Evolutionary conservation across 2,329 filamentous ascomycete species (phyloP).

Genomic region (Daldinia sp.): DNA sequence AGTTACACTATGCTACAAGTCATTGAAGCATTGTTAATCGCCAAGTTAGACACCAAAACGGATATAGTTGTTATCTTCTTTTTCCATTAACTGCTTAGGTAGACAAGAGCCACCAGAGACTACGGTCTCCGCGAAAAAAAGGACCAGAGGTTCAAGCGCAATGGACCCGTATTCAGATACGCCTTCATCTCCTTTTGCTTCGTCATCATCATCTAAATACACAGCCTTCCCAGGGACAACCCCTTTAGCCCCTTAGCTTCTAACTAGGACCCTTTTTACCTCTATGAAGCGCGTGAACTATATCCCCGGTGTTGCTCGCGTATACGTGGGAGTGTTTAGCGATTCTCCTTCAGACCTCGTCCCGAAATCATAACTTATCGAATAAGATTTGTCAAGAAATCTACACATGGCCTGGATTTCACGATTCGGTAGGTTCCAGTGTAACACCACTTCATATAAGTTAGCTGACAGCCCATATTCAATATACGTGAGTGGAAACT

Average conservation of each 20-base stretch:
- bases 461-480: slow-evolving; percentile 42
- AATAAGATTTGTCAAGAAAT: slow-evolving; percentile 11
- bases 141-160: slow-evolving; percentile 4
- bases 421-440: slow-evolving; percentile 61
- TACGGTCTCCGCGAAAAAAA: neutral
- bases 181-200: slow-evolving; percentile 12
- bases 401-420: slow-evolving; percentile 15
- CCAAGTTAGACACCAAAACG: neutral
- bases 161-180: slow-evolving; percentile 3
- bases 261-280: slow-evolving; percentile 8
- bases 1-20: neutral
- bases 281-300: slow-evolving; percentile 7
- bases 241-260: slow-evolving; percentile 11
- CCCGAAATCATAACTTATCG: slow-evolving; percentile 9
- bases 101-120: slow-evolving; percentile 1
- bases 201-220: slow-evolving; percentile 26
- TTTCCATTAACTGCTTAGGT: neutral
- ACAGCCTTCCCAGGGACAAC: slow-evolving; percentile 7
- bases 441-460: slow-evolving; percentile 62
- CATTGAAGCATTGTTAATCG: neutral
- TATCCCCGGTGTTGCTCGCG: neutral
- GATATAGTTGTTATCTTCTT: slow-evolving; percentile 1
- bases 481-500: slow-evolving; percentile 22
- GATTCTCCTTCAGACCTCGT: slow-evolving; percentile 3
- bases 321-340: neutral